A percentile compares a stretch with the other conserved stretches of the same genome.
Conservation (phyloP, 2,329 filamentous ascomycete genomes). For the Colletotrichum truncatum region DNA sequence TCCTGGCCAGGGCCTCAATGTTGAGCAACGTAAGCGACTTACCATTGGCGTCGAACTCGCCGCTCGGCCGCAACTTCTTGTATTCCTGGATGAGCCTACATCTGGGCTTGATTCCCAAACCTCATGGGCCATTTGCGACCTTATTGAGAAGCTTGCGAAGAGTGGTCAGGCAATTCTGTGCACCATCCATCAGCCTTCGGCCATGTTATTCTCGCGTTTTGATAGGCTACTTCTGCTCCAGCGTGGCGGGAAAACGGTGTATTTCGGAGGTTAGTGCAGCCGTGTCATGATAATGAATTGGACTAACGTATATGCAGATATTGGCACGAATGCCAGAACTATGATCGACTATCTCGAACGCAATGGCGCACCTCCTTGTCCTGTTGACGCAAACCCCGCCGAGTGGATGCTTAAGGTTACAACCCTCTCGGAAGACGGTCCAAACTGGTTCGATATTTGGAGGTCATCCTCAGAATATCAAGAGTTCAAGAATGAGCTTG, state of each 20-base stretch:
- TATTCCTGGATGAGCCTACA: constrained; percentile 82
- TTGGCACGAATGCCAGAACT: constrained; percentile 52
- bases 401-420: constrained; percentile 70
- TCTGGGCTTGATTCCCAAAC: constrained; percentile 80
- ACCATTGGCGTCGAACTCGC: constrained; percentile 82
- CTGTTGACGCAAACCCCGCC: constrained; percentile 67
- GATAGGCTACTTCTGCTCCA: constrained; percentile 65
- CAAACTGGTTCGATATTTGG: constrained; percentile 48
- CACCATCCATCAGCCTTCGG: constrained; percentile 58
- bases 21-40: constrained; percentile 62
- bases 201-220: constrained; percentile 56
- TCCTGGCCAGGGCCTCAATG: constrained; percentile 64
- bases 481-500: constrained; percentile 38
- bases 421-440: constrained; percentile 33
- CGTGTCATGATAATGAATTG: too few species aligned
- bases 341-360: constrained; percentile 67
- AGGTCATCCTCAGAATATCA: constrained; percentile 40
- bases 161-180: constrained; percentile 54
- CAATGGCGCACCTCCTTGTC: constrained; percentile 66
- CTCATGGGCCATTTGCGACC: constrained; percentile 77
- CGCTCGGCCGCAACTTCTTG: constrained; percentile 75
- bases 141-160: constrained; percentile 71
- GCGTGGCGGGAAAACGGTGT: constrained; percentile 65
- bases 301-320: background rate
- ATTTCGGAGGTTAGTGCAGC: constrained; percentile 60